Evolutionary conservation across 2,329 filamentous ascomycete species (phyloP).

Genomic region (Arthrocladium fulminans): DNA sequence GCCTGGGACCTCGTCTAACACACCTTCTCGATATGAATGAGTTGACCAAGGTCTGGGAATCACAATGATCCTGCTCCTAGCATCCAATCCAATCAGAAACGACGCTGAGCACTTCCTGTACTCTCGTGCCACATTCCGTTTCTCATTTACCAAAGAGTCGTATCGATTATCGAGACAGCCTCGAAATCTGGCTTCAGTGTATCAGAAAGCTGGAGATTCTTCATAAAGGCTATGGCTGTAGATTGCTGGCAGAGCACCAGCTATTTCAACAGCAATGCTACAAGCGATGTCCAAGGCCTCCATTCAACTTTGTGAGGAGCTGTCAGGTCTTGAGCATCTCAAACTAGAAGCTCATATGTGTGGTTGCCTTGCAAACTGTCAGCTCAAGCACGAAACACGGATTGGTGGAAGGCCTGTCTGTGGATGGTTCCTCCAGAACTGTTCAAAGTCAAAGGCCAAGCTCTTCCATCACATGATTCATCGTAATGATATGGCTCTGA

Average conservation of each 20-base stretch:
- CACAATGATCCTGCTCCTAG: conserved; percentile 14
- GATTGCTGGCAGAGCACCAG: conserved; percentile 15
- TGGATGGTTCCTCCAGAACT: conserved; percentile 13
- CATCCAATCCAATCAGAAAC: conserved; percentile 19
- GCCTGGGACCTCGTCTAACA: conserved; percentile 14
- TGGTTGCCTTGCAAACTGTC: conserved; percentile 17
- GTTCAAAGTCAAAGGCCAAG: conserved; percentile 12
- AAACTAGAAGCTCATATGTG: conserved; percentile 16
- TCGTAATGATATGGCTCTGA: background rate
- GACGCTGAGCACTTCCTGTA: conserved; percentile 21
- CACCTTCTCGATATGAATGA: background rate
- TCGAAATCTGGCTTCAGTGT: conserved; percentile 38
- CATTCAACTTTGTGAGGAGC: conserved; percentile 11
- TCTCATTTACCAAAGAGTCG: conserved; percentile 24
- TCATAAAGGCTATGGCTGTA: conserved; percentile 20
- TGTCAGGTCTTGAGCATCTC: conserved; percentile 14
- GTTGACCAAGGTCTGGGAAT: background rate
- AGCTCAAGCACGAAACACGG: background rate
- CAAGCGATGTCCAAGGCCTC: conserved; percentile 15
- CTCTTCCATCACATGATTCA: conserved; percentile 19
- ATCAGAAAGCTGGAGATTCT: conserved; percentile 23
- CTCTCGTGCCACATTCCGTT: conserved; percentile 20
- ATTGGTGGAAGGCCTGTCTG: conserved; percentile 1
- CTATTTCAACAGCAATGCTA: conserved; percentile 19
- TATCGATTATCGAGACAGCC: conserved; percentile 31